Evolutionary conservation across 2,329 filamentous ascomycete genomes (phyloP).

Genomic region (Bimuria novae-zelandiae): DNA sequence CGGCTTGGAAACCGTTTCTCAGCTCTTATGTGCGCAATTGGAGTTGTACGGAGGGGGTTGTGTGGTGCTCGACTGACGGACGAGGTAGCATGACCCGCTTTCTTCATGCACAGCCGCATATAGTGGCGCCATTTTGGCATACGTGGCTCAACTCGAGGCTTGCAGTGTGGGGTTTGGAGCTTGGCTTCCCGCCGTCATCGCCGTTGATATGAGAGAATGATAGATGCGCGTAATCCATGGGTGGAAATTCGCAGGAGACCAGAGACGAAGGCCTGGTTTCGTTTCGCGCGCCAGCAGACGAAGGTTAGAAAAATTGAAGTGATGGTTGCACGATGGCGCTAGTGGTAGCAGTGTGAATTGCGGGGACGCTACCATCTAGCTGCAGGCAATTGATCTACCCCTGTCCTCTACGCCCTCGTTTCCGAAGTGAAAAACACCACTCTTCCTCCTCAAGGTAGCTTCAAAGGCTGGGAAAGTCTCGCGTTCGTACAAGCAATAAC

Average conservation of each 20-base stretch:
- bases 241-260: too few relatives aligned
- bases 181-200: not conserved
- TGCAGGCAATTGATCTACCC: not conserved
- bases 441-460: not conserved
- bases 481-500: too few relatives aligned
- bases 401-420: not conserved
- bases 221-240: slow-evolving; percentile 3
- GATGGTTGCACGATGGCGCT: not conserved
- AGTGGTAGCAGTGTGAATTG: not conserved
- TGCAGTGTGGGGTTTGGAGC: not conserved
- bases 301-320: too few relatives aligned
- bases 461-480: not conserved
- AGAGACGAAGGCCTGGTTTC: too few relatives aligned
- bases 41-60: not conserved
- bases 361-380: not conserved
- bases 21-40: not conserved
- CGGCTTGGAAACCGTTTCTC: not conserved
- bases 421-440: not conserved
- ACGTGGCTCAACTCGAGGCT: slow-evolving; percentile 6
- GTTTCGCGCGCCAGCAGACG: too few relatives aligned
- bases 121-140: slow-evolving; percentile 4
- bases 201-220: too few relatives aligned
- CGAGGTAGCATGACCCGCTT: not conserved
- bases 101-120: slow-evolving; percentile 5
- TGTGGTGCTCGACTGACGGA: not conserved